A percentile compares a stretch with the other conserved stretches of the same genome.
Conservation (phyloP, 768 basidiomycete genomes). For the Tricholoma furcatifolium region DNA sequence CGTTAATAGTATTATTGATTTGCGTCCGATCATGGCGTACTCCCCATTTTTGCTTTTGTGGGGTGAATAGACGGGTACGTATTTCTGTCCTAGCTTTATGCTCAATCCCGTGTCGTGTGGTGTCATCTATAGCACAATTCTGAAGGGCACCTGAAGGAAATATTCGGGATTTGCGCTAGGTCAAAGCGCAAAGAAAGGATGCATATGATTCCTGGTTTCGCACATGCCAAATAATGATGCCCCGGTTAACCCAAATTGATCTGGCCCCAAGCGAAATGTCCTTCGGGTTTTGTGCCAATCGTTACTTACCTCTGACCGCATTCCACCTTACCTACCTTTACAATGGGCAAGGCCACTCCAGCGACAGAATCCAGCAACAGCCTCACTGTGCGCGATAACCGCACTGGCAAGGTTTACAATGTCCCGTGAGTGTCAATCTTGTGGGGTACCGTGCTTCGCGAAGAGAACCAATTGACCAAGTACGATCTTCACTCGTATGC, state of each 20-base stretch:
- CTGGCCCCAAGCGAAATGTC: slow-evolving; percentile 5
- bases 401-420: slow-evolving; percentile 76
- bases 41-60: too few species aligned
- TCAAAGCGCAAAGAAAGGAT: background rate
- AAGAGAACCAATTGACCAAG: background rate
- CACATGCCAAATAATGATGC: background rate
- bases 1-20: background rate
- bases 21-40: background rate
- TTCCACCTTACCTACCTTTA: background rate
- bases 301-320: background rate
- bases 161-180: too few species aligned
- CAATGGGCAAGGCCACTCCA: slow-evolving; percentile 18
- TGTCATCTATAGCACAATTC: too few species aligned
- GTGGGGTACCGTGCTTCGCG: background rate
- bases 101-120: too few species aligned
- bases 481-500: background rate
- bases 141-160: too few species aligned
- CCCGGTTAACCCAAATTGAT: background rate
- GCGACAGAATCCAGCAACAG: slow-evolving; percentile 24
- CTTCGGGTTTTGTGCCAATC: background rate
- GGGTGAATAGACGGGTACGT: too few species aligned
- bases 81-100: too few species aligned
- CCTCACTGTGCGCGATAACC: slow-evolving; percentile 78
- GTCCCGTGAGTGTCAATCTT: slow-evolving; percentile 56
- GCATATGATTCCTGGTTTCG: slow-evolving; percentile 14